Percentiles rank a stretch among this genome's conserved stretches.
phyloP scores from a whole-genome alignment of 805 yeast species.

The Teunomyces cretensis region DNA sequence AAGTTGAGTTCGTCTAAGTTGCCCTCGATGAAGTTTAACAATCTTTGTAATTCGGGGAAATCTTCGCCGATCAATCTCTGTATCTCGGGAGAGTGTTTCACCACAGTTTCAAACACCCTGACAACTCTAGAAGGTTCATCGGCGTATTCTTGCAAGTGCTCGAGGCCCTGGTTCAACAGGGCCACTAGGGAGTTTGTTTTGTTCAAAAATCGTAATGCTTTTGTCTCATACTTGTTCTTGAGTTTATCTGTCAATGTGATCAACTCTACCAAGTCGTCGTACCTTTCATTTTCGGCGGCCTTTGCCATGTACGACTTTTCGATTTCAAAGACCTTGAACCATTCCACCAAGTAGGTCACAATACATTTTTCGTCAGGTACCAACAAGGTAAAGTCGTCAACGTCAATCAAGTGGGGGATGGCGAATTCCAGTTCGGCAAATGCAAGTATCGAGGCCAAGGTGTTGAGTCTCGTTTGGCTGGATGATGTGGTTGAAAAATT shows the following conservation, averaged over 20 bases:
- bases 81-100: slow-evolving; percentile 4
- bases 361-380: slow-evolving; percentile 62
- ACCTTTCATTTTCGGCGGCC: slow-evolving; percentile 1
- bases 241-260: slow-evolving; percentile 14
- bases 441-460: slow-evolving; percentile 18
- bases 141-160: not conserved
- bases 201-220: slow-evolving; percentile 28
- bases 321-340: slow-evolving; percentile 47
- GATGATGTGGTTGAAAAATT: slow-evolving; percentile 7
- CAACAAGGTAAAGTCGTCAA: slow-evolving; percentile 49
- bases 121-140: not conserved
- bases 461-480: slow-evolving; percentile 23
- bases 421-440: slow-evolving; percentile 46
- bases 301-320: slow-evolving; percentile 1
- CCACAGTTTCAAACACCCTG: not conserved
- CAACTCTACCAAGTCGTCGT: slow-evolving; percentile 9
- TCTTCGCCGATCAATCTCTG: slow-evolving; percentile 12
- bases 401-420: slow-evolving; percentile 53
- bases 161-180: slow-evolving; percentile 2
- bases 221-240: slow-evolving; percentile 32
- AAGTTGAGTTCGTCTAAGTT: slow-evolving; percentile 15
- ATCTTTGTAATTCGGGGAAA: slow-evolving; percentile 14
- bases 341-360: slow-evolving; percentile 56
- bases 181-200: slow-evolving; percentile 15
- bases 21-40: slow-evolving; percentile 10